A percentile compares a stretch with the other conserved stretches of the same genome.
Conservation (phyloP, 2,329 filamentous ascomycete species). For the Claviceps pusilla region DNA sequence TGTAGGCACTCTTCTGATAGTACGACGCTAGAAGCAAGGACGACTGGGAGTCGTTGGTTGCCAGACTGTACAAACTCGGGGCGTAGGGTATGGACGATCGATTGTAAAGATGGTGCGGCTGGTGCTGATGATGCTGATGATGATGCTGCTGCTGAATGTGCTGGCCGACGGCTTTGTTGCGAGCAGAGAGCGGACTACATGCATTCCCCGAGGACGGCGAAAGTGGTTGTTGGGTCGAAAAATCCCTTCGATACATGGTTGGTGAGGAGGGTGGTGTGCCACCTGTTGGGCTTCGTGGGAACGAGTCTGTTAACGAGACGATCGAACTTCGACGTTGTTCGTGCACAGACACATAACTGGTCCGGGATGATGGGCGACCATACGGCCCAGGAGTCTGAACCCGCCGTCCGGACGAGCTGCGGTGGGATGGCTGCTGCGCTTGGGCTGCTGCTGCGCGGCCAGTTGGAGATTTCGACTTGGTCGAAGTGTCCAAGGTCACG, state of each 20-base stretch:
- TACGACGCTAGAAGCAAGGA: slow-evolving; percentile 37
- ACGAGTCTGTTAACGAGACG: slow-evolving; percentile 40
- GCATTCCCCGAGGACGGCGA: slow-evolving; percentile 8
- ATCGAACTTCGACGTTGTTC: slow-evolving; percentile 38
- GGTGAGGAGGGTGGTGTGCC: slow-evolving; percentile 31
- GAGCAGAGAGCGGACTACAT: slow-evolving; percentile 11
- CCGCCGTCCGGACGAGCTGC: neutral
- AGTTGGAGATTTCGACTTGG: slow-evolving; percentile 3
- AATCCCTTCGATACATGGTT: slow-evolving; percentile 14
- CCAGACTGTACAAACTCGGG: slow-evolving; percentile 46
- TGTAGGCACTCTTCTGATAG: slow-evolving; percentile 33
- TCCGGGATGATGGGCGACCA: slow-evolving; percentile 27
- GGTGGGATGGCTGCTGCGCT: slow-evolving; percentile 3
- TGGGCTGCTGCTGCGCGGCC: slow-evolving; percentile 1
- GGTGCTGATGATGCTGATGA: neutral
- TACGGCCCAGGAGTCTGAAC: slow-evolving; percentile 15
- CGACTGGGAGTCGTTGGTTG: slow-evolving; percentile 38
- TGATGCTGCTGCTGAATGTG: neutral
- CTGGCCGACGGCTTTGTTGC: slow-evolving; percentile 2
- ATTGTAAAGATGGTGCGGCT: slow-evolving; percentile 5
- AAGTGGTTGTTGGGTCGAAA: slow-evolving; percentile 11
- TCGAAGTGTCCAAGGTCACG: neutral
- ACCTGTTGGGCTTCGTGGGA: slow-evolving; percentile 33
- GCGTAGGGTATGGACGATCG: slow-evolving; percentile 19
- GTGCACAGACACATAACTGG: slow-evolving; percentile 36